Evolutionary conservation across 2,329 filamentous ascomycete genomes (phyloP).

Genomic region (Ophiobolus disseminans): DNA sequence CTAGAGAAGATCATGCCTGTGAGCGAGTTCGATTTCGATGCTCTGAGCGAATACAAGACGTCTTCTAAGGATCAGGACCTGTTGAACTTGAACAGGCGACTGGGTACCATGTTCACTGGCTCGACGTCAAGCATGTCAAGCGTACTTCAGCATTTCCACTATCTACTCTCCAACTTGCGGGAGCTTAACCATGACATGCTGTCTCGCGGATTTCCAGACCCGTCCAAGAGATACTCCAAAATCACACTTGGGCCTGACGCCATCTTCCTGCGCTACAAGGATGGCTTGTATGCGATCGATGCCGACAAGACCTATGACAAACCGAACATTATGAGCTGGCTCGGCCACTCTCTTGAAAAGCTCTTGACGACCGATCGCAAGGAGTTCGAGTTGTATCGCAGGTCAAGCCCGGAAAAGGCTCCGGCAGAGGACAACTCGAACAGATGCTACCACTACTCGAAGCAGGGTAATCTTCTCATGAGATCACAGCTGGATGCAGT

Average conservation of each 20-base stretch:
- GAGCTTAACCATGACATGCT: constrained; percentile 70
- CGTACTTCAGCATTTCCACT: constrained; percentile 89
- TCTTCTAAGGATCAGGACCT: constrained; percentile 83
- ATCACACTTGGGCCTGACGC: constrained; percentile 75
- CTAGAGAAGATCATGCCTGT: constrained; percentile 92
- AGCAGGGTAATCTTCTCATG: constrained; percentile 86
- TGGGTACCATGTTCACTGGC: constrained; percentile 82
- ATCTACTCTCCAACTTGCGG: constrained; percentile 84
- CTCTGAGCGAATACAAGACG: constrained; percentile 85
- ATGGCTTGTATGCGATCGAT: constrained; percentile 92
- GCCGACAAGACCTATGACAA: constrained; percentile 91
- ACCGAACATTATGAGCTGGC: constrained; percentile 85
- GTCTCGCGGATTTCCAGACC: constrained; percentile 69
- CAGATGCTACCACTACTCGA: constrained; percentile 81
- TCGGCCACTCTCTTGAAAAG: constrained; percentile 97
- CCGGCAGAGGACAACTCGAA: constrained; percentile 67
- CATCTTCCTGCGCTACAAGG: constrained; percentile 80
- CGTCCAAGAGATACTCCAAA: constrained; percentile 71
- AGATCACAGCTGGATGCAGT: constrained; percentile 93
- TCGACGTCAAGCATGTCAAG: constrained; percentile 97
- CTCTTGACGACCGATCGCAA: constrained; percentile 82
- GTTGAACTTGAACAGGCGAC: constrained; percentile 68
- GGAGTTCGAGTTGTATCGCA: constrained; percentile 83
- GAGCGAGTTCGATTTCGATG: constrained; percentile 87
- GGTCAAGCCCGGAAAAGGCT: constrained; percentile 64